Conservation (phyloP, 108 stramenopile genomes). For the Conticribra weissflogii region DNA sequence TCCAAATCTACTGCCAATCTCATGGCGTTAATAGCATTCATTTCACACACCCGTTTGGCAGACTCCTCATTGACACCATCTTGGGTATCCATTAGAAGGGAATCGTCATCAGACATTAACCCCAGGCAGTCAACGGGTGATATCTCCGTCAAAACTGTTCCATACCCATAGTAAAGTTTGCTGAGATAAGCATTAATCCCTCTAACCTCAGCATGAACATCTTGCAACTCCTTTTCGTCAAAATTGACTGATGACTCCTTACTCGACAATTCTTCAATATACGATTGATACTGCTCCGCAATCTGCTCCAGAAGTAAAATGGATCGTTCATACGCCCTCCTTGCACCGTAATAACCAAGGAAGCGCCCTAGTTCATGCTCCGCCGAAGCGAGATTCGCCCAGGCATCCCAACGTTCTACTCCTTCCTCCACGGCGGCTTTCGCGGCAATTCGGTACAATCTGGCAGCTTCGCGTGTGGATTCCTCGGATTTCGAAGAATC, state of each 20-base stretch:
- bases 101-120: conserved; percentile 56
- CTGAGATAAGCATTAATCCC: conserved; percentile 42
- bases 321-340: conserved; percentile 33
- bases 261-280: conserved; percentile 23
- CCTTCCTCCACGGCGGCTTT: conserved; percentile 12
- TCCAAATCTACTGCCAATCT: conserved; percentile 67
- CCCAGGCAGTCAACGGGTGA: conserved; percentile 40
- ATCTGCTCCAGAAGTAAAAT: conserved; percentile 39
- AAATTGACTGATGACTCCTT: conserved; percentile 3
- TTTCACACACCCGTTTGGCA: conserved; percentile 44
- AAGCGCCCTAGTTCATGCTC: conserved; percentile 40
- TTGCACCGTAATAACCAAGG: conserved; percentile 30
- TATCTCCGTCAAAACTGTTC: conserved; percentile 46
- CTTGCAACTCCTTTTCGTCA: conserved; percentile 17
- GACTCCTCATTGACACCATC: conserved; percentile 25
- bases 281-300: conserved; percentile 23
- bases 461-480: conserved; percentile 39
- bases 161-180: conserved; percentile 64
- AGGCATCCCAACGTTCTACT: conserved; percentile 51
- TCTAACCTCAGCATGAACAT: conserved; percentile 13
- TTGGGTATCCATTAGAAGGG: conserved; percentile 61
- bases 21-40: conserved; percentile 70
- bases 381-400: conserved; percentile 52
- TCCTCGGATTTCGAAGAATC: conserved; percentile 35
- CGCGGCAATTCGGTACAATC: conserved; percentile 34